These are phyloP conservation scores for Trapa bicornis DNA, from an alignment of 345 rosid species.

Conservation along the genomic window DNA sequence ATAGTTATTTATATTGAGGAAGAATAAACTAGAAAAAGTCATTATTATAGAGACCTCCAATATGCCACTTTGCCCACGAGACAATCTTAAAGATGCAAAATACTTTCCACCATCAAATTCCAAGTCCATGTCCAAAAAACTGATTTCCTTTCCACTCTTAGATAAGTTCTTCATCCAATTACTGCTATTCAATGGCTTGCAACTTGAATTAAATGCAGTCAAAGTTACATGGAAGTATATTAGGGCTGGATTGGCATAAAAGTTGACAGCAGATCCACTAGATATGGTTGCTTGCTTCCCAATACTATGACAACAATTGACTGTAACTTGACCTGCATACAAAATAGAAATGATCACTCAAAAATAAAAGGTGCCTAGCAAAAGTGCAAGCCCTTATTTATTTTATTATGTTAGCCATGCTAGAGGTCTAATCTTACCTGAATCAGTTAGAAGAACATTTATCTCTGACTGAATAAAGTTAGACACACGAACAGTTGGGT, in stretches of 20 bases:
- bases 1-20: neutral
- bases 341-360: constrained; percentile 6
- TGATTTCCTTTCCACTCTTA: constrained; percentile 42
- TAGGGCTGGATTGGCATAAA: constrained; percentile 68
- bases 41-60: constrained; percentile 39
- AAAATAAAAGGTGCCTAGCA: neutral
- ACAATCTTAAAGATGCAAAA: constrained; percentile 62
- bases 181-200: constrained; percentile 72
- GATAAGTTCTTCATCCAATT: constrained; percentile 78
- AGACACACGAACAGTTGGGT: constrained; percentile 74
- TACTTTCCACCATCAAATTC: constrained; percentile 78
- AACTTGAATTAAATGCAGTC: constrained; percentile 42
- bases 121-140: constrained; percentile 56
- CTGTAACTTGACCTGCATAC: constrained; percentile 33
- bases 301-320: constrained; percentile 24
- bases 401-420: constrained; percentile 4
- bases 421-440: constrained; percentile 38
- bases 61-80: constrained; percentile 71
- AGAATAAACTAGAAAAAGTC: neutral
- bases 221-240: constrained; percentile 56
- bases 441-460: constrained; percentile 50
- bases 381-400: neutral
- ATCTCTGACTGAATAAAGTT: constrained; percentile 62
- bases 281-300: constrained; percentile 73
- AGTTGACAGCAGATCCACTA: constrained; percentile 57